phyloP scores from a whole-genome alignment of 176 grass and related monocot genomes.

The Hsuehochloa calcarea region DNA sequence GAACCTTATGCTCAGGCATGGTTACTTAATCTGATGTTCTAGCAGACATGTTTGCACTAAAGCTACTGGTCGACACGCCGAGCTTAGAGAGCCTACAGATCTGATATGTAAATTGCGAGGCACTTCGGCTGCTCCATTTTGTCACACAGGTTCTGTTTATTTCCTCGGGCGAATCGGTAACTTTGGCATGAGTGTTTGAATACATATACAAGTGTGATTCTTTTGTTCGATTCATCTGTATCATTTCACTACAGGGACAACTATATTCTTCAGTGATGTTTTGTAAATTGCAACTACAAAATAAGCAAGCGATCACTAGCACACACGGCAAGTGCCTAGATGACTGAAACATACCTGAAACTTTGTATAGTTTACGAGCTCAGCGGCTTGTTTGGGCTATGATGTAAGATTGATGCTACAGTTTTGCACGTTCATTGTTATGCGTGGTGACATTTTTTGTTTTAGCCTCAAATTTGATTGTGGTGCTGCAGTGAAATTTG shows the following conservation, averaged over 20 bases:
- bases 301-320: neutral
- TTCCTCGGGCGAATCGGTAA: neutral
- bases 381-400: neutral
- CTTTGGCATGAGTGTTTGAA: slow-evolving; percentile 18
- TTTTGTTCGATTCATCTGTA: neutral
- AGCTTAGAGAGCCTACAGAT: neutral
- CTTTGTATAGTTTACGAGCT: neutral
- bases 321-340: too few relatives aligned
- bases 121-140: too few relatives aligned
- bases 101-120: neutral
- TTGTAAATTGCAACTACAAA: neutral
- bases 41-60: neutral
- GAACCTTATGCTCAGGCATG: slow-evolving; percentile 23
- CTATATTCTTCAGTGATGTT: neutral
- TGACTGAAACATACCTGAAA: neutral
- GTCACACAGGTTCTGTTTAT: too few relatives aligned
- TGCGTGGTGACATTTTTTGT: neutral
- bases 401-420: neutral
- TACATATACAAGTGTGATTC: neutral
- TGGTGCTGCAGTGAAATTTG: neutral
- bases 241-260: neutral
- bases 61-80: neutral
- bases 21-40: neutral
- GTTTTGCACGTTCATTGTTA: neutral
- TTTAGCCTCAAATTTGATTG: neutral